These are phyloP conservation scores for Suhomyces kilbournensis DNA, from an alignment of 805 yeast species.

Conservation along the genomic window DNA sequence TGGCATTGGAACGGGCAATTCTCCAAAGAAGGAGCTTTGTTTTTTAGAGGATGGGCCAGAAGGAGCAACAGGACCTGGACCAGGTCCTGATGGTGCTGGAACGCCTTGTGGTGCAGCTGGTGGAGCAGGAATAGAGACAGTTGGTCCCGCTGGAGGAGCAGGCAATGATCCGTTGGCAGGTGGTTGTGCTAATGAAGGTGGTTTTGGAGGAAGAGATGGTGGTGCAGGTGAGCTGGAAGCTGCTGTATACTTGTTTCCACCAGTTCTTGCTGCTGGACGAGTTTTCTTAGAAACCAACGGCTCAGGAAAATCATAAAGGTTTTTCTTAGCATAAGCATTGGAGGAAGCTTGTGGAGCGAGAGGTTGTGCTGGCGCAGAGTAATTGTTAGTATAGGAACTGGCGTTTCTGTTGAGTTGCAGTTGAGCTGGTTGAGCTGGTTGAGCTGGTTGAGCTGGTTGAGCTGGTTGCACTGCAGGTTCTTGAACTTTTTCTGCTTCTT, in stretches of 20 bases:
- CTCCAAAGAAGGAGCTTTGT: conserved; percentile 54
- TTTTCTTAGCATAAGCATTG: conserved; percentile 37
- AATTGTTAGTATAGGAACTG: neutral
- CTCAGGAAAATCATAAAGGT: conserved; percentile 75
- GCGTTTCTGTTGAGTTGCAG: neutral
- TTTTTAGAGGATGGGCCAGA: neutral
- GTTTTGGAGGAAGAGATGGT: conserved; percentile 12
- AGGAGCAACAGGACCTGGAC: neutral
- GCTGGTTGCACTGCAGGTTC: conserved; percentile 6
- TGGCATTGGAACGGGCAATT: conserved; percentile 46
- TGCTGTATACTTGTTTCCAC: conserved; percentile 20
- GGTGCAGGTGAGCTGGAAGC: conserved; percentile 5
- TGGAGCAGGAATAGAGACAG: conserved; percentile 2
- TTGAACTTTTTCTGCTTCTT: conserved; percentile 12
- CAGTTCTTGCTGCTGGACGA: conserved; percentile 38
- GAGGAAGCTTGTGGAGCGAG: neutral
- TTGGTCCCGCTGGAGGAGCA: conserved; percentile 1
- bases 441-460: neutral
- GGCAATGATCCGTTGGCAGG: conserved; percentile 7
- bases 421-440: neutral
- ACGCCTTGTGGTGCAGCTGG: neutral
- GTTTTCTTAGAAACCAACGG: conserved; percentile 45
- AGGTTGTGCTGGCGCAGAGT: neutral
- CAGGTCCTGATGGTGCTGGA: neutral
- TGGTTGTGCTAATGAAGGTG: neutral